Percentiles rank a stretch among this genome's conserved stretches.
These are phyloP conservation scores for Aschersonia sp. DNA, from an alignment of 2,329 filamentous ascomycete species.

Conservation along the genomic window DNA sequence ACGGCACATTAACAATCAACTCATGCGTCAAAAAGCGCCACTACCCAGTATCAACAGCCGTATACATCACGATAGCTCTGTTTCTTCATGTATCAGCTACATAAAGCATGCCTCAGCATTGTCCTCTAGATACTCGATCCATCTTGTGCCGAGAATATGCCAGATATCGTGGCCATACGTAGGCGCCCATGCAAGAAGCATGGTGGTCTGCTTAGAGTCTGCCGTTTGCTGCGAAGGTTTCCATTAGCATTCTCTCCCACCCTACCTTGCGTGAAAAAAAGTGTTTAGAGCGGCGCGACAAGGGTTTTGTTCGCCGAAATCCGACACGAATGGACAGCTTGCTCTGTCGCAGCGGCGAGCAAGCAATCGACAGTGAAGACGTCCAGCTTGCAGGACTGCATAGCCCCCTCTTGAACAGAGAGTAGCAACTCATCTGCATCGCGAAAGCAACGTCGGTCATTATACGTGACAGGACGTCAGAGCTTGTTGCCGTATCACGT, in stretches of 20 bases:
- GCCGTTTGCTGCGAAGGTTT: neutral
- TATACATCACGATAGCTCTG: neutral
- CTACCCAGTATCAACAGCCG: neutral
- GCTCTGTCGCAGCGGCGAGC: conserved; percentile 44
- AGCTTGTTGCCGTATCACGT: too few relatives aligned
- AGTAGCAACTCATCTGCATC: too few relatives aligned
- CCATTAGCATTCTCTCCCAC: neutral
- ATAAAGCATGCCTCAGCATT: conserved; percentile 10
- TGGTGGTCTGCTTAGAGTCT: conserved; percentile 35
- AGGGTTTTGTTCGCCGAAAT: conserved; percentile 22
- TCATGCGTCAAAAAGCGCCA: neutral
- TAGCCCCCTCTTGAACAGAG: too few relatives aligned
- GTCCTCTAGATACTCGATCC: conserved; percentile 23
- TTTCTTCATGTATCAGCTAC: neutral
- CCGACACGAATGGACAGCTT: conserved; percentile 37
- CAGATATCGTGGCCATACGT: conserved; percentile 42
- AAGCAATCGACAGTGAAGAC: conserved; percentile 35
- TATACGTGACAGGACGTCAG: too few relatives aligned
- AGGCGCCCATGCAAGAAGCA: conserved; percentile 47
- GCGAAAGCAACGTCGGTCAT: too few relatives aligned
- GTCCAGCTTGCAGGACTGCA: conserved; percentile 31
- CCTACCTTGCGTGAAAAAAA: neutral
- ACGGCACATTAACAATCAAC: neutral
- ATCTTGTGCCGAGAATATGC: conserved; percentile 36
- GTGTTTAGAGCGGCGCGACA: conserved; percentile 3